A percentile compares a stretch with the other conserved stretches of the same genome.
phyloP scores from a whole-genome alignment of 257 asterid genomes.

The Nicotiana sylvestris region DNA sequence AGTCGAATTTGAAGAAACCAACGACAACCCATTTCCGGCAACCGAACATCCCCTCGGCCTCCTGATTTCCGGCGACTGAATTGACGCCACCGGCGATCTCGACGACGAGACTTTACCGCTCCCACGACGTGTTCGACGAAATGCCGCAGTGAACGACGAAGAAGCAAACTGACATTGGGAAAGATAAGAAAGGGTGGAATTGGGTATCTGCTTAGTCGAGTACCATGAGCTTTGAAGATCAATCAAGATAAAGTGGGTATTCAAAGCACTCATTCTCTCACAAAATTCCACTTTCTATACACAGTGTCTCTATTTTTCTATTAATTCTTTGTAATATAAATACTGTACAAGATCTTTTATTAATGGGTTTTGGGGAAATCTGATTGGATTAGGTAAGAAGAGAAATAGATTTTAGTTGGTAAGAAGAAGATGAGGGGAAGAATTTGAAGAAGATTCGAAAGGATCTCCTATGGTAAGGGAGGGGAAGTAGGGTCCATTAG shows the following conservation, averaged over 20 bases:
- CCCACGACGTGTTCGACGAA: conserved; percentile 64
- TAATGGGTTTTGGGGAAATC: conserved; percentile 5
- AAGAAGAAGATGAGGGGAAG: background rate
- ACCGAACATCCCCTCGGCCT: conserved; percentile 55
- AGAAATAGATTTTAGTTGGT: conserved; percentile 8
- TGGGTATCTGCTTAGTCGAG: conserved; percentile 61
- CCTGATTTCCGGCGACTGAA: conserved; percentile 62
- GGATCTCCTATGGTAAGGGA: conserved; percentile 14
- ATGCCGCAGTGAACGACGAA: conserved; percentile 45
- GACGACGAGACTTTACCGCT: conserved; percentile 48
- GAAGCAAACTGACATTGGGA: conserved; percentile 17
- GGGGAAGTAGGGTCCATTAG: background rate
- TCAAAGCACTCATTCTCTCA: conserved; percentile 61
- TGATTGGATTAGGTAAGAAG: conserved; percentile 20
- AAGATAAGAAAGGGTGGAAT: conserved; percentile 49
- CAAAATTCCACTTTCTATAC: background rate
- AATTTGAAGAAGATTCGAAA: conserved; percentile 8
- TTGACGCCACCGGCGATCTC: conserved; percentile 33
- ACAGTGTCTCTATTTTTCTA: background rate
- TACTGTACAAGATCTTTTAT: conserved; percentile 8
- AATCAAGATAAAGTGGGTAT: conserved; percentile 58
- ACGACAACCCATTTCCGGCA: conserved; percentile 46
- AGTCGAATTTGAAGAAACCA: conserved; percentile 35
- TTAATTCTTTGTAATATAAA: background rate
- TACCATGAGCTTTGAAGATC: conserved; percentile 66